Conservation (phyloP, 148 eudicot species). For the Cornus kousa region DNA sequence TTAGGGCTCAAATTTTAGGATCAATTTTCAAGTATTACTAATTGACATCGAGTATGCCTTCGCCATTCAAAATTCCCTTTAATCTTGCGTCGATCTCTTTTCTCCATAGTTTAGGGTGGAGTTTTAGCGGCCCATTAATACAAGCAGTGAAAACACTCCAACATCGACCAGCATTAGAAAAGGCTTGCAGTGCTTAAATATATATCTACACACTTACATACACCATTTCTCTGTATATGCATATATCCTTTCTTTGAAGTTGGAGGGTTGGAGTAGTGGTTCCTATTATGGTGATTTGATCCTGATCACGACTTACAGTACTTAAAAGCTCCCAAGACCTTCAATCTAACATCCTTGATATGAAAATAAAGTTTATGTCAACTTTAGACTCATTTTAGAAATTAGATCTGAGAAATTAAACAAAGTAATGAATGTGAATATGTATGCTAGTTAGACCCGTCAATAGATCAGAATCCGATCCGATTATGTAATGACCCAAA, state of each 20-base stretch:
- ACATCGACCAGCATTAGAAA: slow-evolving; percentile 52
- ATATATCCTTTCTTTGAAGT: too few species aligned
- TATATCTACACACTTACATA: too few species aligned
- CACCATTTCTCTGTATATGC: too few species aligned
- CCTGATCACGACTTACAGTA: slow-evolving; percentile 86
- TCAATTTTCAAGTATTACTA: too few species aligned
- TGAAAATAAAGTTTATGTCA: slow-evolving; percentile 16
- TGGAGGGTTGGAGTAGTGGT: slow-evolving; percentile 9
- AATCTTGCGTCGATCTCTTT: slow-evolving; percentile 70
- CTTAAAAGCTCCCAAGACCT: slow-evolving; percentile 86
- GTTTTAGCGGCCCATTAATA: slow-evolving; percentile 52
- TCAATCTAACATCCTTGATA: slow-evolving; percentile 90
- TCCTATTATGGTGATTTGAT: slow-evolving; percentile 27
- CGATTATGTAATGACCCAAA: too few species aligned
- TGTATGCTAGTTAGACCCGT: too few species aligned
- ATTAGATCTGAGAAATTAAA: not conserved
- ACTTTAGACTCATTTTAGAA: not conserved
- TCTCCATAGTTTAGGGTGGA: slow-evolving; percentile 56
- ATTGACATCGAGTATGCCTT: slow-evolving; percentile 20
- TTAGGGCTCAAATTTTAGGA: too few species aligned
- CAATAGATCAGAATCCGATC: too few species aligned
- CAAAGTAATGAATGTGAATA: not conserved
- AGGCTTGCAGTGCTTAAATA: slow-evolving; percentile 11
- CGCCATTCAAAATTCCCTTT: slow-evolving; percentile 77
- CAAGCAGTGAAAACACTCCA: slow-evolving; percentile 52